phyloP scores from a whole-genome alignment of 176 grass and related monocot species.

The Musa beccarii region DNA sequence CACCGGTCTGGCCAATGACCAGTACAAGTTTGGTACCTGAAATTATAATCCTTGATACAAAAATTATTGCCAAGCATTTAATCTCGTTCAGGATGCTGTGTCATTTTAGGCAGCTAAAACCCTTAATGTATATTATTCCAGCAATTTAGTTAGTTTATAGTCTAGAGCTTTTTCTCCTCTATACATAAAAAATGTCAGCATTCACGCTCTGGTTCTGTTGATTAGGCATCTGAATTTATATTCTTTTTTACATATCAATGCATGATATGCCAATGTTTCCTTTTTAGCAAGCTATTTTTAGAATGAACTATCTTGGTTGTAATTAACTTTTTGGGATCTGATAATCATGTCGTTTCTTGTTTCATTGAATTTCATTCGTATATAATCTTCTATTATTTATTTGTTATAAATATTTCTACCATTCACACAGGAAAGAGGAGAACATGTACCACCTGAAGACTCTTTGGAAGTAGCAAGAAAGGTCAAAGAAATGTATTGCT shows the following conservation, averaged over 20 bases:
- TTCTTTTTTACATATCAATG: not conserved
- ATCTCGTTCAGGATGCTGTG: no score
- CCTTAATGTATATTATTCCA: no score
- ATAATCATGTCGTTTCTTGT: not conserved
- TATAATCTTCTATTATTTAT: not conserved
- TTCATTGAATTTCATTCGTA: not conserved
- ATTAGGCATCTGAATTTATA: not conserved
- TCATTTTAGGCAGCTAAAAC: no score
- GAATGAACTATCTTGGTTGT: not conserved
- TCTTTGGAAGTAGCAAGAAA: conserved; percentile 82
- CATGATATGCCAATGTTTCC: not conserved
- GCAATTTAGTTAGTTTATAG: no score
- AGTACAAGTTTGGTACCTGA: no score
- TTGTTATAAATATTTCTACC: not conserved
- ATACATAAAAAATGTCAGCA: no score
- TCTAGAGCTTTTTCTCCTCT: no score
- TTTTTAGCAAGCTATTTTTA: not conserved
- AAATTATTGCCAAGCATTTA: no score
- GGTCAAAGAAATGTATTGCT: conserved; percentile 92
- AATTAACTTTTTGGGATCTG: no score
- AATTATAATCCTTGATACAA: no score
- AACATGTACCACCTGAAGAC: conserved; percentile 91
- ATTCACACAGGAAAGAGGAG: conserved; percentile 85
- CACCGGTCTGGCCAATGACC: no score
- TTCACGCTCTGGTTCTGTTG: no score